These are phyloP conservation scores for Pestalotiopsis sp. DNA, from an alignment of 2,329 filamentous ascomycete genomes.

Conservation along the genomic window DNA sequence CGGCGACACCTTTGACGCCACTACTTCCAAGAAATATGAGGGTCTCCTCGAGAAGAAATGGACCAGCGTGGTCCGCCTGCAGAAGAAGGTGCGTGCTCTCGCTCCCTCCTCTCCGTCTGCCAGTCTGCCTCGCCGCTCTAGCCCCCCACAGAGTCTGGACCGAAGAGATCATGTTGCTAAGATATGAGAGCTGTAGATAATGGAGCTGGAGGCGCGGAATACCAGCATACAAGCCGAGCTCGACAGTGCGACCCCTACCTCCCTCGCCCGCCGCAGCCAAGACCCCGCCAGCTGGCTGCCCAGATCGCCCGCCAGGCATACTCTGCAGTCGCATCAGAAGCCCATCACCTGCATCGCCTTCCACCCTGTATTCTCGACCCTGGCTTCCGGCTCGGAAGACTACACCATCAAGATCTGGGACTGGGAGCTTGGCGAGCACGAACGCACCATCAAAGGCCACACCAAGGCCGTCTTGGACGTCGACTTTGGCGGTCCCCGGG, in stretches of 20 bases:
- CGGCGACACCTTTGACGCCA: constrained; percentile 72
- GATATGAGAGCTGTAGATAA: constrained; percentile 62
- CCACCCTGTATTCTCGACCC: constrained; percentile 86
- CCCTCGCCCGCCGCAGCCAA: constrained; percentile 77
- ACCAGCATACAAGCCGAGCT: constrained; percentile 78
- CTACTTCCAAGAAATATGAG: constrained; percentile 92
- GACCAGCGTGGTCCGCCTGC: constrained; percentile 91
- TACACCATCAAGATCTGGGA: constrained; percentile 97
- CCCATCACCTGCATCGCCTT: constrained; percentile 89
- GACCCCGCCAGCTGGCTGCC: constrained; percentile 88
- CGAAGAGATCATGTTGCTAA: constrained; percentile 15
- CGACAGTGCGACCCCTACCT: constrained; percentile 77
- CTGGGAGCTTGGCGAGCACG: constrained; percentile 90
- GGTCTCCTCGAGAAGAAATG: constrained; percentile 96
- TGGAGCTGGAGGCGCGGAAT: constrained; percentile 85
- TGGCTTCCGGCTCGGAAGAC: constrained; percentile 90
- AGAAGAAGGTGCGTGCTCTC: constrained; percentile 76
- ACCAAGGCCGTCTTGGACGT: constrained; percentile 87
- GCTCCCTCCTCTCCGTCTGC: not conserved
- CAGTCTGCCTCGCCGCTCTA: not conserved
- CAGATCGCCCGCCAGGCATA: constrained; percentile 78
- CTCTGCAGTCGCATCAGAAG: constrained; percentile 78
- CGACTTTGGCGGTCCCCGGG: constrained; percentile 85
- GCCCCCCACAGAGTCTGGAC: not conserved
- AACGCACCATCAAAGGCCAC: constrained; percentile 89